These are phyloP conservation scores for Elongisporangium senticosum DNA, from an alignment of 352 stramenopile genomes.

Conservation along the genomic window DNA sequence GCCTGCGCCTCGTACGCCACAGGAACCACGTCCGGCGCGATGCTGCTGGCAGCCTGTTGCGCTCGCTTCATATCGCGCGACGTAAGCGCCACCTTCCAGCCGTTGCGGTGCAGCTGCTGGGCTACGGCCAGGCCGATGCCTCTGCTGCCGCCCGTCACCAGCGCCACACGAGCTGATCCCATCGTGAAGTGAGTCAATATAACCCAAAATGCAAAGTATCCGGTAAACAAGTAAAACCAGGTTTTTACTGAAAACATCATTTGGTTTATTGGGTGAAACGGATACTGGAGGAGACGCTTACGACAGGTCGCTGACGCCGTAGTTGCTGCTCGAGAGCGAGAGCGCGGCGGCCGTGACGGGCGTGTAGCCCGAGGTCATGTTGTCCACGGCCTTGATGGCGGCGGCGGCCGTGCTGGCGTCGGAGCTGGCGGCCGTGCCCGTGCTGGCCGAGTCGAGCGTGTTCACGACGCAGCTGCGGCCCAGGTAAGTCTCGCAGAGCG, in stretches of 20 bases:
- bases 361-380: constrained; percentile 2
- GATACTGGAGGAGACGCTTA: no score
- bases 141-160: constrained; percentile 76
- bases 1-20: constrained; percentile 53
- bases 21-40: constrained; percentile 38
- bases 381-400: no score
- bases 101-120: constrained; percentile 47
- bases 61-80: constrained; percentile 53
- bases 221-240: no score
- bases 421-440: no score
- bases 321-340: constrained; percentile 15
- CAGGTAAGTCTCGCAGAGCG: constrained; percentile 10
- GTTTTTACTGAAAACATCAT: no score
- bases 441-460: constrained; percentile 2
- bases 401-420: no score
- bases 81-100: constrained; percentile 71
- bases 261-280: no score
- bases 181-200: no score
- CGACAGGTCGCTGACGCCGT: constrained; percentile 12
- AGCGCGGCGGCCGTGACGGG: constrained; percentile 12
- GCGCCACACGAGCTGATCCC: constrained; percentile 18
- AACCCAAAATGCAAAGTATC: no score
- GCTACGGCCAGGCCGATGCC: constrained; percentile 78
- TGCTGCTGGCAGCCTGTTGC: constrained; percentile 37
- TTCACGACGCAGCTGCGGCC: constrained; percentile 14